Conservation (phyloP, 2,329 filamentous ascomycete species). For the Mollisia scopiformis region DNA sequence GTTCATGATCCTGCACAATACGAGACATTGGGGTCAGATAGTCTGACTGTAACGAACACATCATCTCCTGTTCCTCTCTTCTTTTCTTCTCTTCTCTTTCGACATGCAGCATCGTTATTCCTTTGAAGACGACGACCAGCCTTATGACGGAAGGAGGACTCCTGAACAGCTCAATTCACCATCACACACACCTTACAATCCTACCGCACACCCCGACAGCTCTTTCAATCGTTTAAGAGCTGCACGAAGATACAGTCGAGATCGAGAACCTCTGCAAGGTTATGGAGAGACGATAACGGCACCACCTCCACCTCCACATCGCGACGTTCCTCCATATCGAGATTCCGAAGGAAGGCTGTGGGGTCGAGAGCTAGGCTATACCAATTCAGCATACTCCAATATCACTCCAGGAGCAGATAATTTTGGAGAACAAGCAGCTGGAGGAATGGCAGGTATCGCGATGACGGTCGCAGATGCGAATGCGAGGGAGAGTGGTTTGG, state of each 20-base stretch:
- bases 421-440: constrained; percentile 62
- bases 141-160: constrained; percentile 10
- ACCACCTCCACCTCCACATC: constrained; percentile 29
- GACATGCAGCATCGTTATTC: constrained; percentile 26
- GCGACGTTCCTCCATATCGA: constrained; percentile 33
- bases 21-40: constrained; percentile 3
- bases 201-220: constrained; percentile 30
- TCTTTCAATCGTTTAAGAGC: constrained; percentile 30
- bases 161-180: constrained; percentile 10
- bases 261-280: constrained; percentile 19
- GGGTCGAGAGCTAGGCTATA: constrained; percentile 29
- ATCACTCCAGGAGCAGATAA: constrained; percentile 69
- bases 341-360: constrained; percentile 29
- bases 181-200: constrained; percentile 17
- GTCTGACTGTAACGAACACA: not conserved
- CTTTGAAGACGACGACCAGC: constrained; percentile 16
- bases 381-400: constrained; percentile 35
- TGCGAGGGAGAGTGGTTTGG: constrained; percentile 65
- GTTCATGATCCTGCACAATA: not conserved
- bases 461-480: constrained; percentile 67
- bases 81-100: constrained; percentile 6
- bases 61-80: not conserved
- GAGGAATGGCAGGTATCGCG: constrained; percentile 70
- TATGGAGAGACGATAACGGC: constrained; percentile 15
- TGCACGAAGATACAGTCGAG: constrained; percentile 24